phyloP scores from a whole-genome alignment of 768 basidiomycete species.

The Serpula lacrymans region DNA sequence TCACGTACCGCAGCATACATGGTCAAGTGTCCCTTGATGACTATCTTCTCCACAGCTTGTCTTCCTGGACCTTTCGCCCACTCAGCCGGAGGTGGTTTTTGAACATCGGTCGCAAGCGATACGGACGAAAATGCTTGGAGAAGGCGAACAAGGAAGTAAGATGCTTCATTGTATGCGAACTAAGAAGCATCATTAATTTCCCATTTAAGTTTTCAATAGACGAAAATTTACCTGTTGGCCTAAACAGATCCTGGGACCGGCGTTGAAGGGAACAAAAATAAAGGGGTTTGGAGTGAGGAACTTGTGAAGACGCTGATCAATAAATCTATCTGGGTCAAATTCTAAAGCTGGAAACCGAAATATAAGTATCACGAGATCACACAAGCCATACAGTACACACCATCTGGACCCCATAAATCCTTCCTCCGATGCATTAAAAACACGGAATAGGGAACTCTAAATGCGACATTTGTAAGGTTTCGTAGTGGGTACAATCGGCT shows the following conservation, averaged over 20 bases:
- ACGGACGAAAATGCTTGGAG: slow-evolving; percentile 46
- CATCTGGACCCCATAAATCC: slow-evolving; percentile 37
- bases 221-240: slow-evolving; percentile 38
- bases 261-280: slow-evolving; percentile 70
- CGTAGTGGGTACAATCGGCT: background rate
- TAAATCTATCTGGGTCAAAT: slow-evolving; percentile 66
- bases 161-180: slow-evolving; percentile 56
- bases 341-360: slow-evolving; percentile 16
- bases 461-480: background rate
- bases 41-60: slow-evolving; percentile 38
- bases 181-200: slow-evolving; percentile 11
- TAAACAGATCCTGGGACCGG: slow-evolving; percentile 62
- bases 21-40: slow-evolving; percentile 38
- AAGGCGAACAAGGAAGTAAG: slow-evolving; percentile 51
- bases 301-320: slow-evolving; percentile 52
- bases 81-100: slow-evolving; percentile 28
- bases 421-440: slow-evolving; percentile 37
- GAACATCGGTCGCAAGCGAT: slow-evolving; percentile 34
- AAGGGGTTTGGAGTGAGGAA: slow-evolving; percentile 57
- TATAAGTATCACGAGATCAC: background rate
- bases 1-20: slow-evolving; percentile 39
- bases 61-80: slow-evolving; percentile 32
- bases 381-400: slow-evolving; percentile 8
- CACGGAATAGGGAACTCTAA: slow-evolving; percentile 14
- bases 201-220: background rate